Conservation (phyloP, 768 basidiomycete genomes). For the Russula brevipes region DNA sequence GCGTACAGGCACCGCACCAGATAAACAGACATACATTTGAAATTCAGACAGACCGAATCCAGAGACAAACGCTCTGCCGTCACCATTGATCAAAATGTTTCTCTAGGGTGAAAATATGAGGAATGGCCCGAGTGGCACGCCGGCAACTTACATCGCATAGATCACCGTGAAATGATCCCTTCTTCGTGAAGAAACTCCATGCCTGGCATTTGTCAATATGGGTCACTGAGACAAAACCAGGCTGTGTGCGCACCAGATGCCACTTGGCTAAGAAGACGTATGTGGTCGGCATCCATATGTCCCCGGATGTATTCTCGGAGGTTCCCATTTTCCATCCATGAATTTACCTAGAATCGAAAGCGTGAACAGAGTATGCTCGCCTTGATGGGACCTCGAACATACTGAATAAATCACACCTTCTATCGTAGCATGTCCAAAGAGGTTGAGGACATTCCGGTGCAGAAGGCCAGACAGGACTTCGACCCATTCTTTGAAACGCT, state of each 20-base stretch:
- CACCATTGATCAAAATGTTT: conserved; percentile 41
- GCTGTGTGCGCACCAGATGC: conserved; percentile 33
- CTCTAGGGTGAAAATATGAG: conserved; percentile 30
- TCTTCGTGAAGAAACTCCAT: conserved; percentile 22
- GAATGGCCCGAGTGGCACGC: not conserved
- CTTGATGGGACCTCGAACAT: not conserved
- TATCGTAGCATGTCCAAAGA: conserved; percentile 37
- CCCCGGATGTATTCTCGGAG: conserved; percentile 35
- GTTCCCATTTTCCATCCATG: conserved; percentile 44
- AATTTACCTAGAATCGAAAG: conserved; percentile 36
- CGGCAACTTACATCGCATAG: conserved; percentile 25
- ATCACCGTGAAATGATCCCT: conserved; percentile 23
- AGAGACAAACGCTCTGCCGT: conserved; percentile 38
- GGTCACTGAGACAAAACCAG: conserved; percentile 5
- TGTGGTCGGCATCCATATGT: conserved; percentile 33
- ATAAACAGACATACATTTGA: not conserved
- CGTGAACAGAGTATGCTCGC: not conserved
- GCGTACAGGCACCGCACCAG: not conserved
- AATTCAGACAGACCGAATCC: conserved; percentile 42
- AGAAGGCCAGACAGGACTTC: conserved; percentile 40
- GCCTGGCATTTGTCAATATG: conserved; percentile 13
- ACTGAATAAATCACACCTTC: conserved; percentile 26
- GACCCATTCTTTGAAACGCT: conserved; percentile 43
- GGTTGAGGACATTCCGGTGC: conserved; percentile 38
- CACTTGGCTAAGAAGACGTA: conserved; percentile 37